Base-by-base conservation (phyloP, 495 filamentous ascomycete genomes). In the Lindgomyces ingoldianus region DNA sequence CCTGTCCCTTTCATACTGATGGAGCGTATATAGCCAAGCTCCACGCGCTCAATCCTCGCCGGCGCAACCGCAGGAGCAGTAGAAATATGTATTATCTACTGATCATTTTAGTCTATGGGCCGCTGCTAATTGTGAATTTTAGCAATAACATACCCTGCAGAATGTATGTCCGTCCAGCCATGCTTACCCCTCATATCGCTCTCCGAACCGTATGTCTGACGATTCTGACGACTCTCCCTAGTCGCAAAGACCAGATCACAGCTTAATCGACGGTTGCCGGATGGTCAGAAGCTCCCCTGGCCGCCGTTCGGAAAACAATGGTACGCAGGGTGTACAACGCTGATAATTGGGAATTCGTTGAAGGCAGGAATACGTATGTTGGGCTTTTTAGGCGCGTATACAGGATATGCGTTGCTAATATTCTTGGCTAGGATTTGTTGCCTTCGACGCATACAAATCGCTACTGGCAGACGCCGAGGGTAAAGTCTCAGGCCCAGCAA, bases 81-180 rank as follows among this genome's bases (percentile, higher is more conserved):
- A 62, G 94, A 98, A 77, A 98, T 98, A 80, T 86, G 91, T 93
- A 79, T 67, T 50, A 12, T 10, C 54, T 51, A 46, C 33, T 39
- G 42, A 48, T 36, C 16, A 47, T 33, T 16, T 12, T n/a, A 26
- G 8, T 19, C 53, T 49, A 33, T 51, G 42, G 21, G 4, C 18
- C n/a, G 11, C 18, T 54, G 25, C 61, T 63, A 50, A 59, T 46
- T 57, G 1, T 18, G 41, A 33, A 16, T 46, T 51, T n/a, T 68
- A 95, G 87, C 91, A 60, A 96, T 98, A 70, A 97, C 94, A 58
- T 98, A 98, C 78, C 94, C 94, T 49, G 93, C 93, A 69, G 94
- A 98, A 76, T 98, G 89, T 93, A 84, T 69, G 81, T 11, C 25
- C 14, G 8, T 2, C 42, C 33, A 16, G 47, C 52, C 22, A 24